These are phyloP conservation scores for Acanthamoeba culbertsoni DNA, from an alignment of 208 protist genomes.

Conservation along the genomic window DNA sequence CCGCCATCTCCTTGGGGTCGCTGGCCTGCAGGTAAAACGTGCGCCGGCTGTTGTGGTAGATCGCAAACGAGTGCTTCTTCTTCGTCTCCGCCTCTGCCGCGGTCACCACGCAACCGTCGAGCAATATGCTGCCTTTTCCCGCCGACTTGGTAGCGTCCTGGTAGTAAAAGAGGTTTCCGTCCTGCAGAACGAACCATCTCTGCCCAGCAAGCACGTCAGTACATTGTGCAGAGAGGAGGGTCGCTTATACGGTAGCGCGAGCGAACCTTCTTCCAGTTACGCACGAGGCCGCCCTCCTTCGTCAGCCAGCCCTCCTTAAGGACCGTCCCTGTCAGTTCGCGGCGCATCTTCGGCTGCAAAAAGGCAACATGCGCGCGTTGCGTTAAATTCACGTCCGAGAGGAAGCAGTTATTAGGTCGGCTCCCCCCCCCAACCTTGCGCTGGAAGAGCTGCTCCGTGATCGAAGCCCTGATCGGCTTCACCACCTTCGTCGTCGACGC, in stretches of 20 bases:
- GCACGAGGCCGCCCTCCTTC: conserved; percentile 31
- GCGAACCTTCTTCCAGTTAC: conserved; percentile 40
- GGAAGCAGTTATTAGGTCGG: background rate
- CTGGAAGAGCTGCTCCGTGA: conserved; percentile 15
- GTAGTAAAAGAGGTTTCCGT: background rate
- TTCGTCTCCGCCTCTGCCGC: background rate
- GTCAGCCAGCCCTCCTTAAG: conserved; percentile 23
- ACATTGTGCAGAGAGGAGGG: too few species aligned
- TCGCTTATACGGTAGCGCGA: background rate
- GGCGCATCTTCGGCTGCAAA: background rate
- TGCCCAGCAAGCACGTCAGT: too few species aligned
- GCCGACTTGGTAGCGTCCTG: background rate
- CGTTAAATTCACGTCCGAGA: background rate
- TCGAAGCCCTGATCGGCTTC: background rate
- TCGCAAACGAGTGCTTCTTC: conserved; percentile 31
- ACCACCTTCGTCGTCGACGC: background rate
- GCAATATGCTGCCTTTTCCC: background rate
- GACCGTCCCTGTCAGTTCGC: background rate
- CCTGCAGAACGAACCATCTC: conserved; percentile 28
- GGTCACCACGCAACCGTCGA: background rate
- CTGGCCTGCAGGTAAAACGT: conserved; percentile 24
- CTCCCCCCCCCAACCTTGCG: background rate
- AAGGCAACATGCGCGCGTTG: background rate
- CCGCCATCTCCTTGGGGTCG: background rate
- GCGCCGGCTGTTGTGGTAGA: conserved; percentile 31